Evolutionary conservation across 2,329 filamentous ascomycete genomes (phyloP).

Genomic region (Alternaria gansuensis): DNA sequence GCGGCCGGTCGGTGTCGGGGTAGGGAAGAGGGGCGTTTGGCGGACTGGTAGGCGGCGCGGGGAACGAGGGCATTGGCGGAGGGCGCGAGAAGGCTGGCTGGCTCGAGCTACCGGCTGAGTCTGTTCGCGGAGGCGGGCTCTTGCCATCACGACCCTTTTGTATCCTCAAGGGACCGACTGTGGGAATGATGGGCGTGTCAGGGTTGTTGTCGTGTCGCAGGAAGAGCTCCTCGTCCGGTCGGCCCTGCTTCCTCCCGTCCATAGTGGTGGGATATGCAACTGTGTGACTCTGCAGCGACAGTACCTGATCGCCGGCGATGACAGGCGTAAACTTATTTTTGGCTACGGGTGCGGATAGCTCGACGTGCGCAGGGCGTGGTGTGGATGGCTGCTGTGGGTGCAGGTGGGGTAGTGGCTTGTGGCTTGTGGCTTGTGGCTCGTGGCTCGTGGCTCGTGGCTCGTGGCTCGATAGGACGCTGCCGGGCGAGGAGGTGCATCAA

Average conservation of each 20-base stretch:
- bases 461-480: conserved; percentile 23
- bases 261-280: conserved; percentile 31
- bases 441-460: conserved; percentile 4
- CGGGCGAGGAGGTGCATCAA: conserved; percentile 20
- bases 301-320: conserved; percentile 36
- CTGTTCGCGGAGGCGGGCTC: conserved; percentile 61
- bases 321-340: conserved; percentile 39
- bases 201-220: conserved; percentile 61
- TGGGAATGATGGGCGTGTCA: conserved; percentile 84
- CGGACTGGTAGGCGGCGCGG: conserved; percentile 62
- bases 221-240: conserved; percentile 85
- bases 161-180: conserved; percentile 84
- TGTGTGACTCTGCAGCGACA: conserved; percentile 15
- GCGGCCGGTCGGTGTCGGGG: conserved; percentile 54
- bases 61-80: conserved; percentile 70
- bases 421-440: conserved; percentile 2
- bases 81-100: conserved; percentile 51
- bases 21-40: conserved; percentile 57
- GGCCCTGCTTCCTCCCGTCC: conserved; percentile 66
- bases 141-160: conserved; percentile 72
- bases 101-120: conserved; percentile 72
- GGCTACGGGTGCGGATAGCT: conserved; percentile 34
- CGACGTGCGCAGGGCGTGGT: conserved; percentile 21
- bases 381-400: conserved; percentile 22
- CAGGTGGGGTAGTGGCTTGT: conserved; percentile 30